These are phyloP conservation scores for Hemileia vastatrix DNA, from an alignment of 1,284 basidiomycete genomes.

Conservation along the genomic window DNA sequence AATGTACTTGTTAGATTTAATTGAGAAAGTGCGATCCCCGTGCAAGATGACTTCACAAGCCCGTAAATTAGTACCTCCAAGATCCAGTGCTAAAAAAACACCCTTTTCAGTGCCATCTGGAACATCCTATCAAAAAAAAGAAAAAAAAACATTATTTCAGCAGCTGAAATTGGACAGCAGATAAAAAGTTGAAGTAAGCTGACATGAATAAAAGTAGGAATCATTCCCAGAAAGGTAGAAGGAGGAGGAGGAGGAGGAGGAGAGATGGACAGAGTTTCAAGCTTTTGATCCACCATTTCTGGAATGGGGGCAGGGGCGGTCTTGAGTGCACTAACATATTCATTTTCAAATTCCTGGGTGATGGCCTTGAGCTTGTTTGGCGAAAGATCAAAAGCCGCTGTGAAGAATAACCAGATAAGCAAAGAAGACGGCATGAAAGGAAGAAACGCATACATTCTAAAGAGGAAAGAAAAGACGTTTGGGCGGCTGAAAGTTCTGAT, in stretches of 20 bases:
- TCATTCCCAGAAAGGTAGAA: conserved; percentile 33
- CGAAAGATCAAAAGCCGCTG: conserved; percentile 17
- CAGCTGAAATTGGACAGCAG: neutral
- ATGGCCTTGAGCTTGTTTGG: conserved; percentile 8
- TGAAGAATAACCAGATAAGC: neutral
- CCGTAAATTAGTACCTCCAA: conserved; percentile 92
- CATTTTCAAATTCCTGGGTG: conserved; percentile 13
- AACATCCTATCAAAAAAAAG: conserved; percentile 50
- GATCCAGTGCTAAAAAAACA: conserved; percentile 83
- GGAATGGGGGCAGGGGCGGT: neutral
- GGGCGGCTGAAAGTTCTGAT: neutral
- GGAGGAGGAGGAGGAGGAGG: conserved; percentile 29
- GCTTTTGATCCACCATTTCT: neutral
- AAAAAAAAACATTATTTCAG: neutral
- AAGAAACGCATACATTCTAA: neutral
- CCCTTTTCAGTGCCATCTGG: conserved; percentile 83
- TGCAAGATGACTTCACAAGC: conserved; percentile 86
- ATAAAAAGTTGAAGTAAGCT: neutral
- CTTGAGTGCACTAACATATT: conserved; percentile 15
- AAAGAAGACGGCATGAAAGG: neutral
- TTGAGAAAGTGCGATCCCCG: conserved; percentile 74
- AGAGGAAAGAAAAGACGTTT: neutral
- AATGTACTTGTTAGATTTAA: conserved; percentile 87
- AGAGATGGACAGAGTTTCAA: conserved; percentile 33
- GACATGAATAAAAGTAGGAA: conserved; percentile 30